These are phyloP conservation scores for Phytophthora tubulina DNA, from an alignment of 352 stramenopile genomes.

Conservation along the genomic window DNA sequence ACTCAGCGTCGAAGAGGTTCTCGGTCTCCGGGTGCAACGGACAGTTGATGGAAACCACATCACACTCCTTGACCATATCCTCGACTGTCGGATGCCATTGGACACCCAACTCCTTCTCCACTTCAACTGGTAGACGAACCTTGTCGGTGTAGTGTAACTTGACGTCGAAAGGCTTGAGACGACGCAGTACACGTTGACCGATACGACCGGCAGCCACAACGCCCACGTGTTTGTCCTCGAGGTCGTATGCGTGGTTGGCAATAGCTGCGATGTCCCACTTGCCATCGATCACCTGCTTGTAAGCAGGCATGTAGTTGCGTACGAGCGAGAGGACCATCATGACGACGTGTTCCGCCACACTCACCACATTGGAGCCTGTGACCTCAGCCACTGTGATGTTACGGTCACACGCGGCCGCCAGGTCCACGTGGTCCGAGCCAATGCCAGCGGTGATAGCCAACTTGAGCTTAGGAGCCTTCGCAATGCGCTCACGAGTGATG, in stretches of 20 bases:
- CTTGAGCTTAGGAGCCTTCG: constrained; percentile 55
- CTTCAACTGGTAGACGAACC: constrained; percentile 42
- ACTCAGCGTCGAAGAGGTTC: constrained; percentile 71
- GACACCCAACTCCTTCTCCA: constrained; percentile 60
- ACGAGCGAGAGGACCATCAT: constrained; percentile 53
- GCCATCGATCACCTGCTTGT: constrained; percentile 51
- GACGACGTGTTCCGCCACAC: constrained; percentile 58
- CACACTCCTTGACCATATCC: constrained; percentile 60
- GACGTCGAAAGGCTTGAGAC: constrained; percentile 56
- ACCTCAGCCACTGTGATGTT: constrained; percentile 57
- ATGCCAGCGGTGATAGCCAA: constrained; percentile 54
- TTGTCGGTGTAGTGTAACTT: constrained; percentile 64
- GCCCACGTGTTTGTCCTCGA: constrained; percentile 56
- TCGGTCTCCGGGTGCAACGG: constrained; percentile 73
- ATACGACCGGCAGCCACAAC: constrained; percentile 53
- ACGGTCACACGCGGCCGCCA: constrained; percentile 50
- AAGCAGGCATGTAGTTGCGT: constrained; percentile 60
- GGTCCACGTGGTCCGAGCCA: constrained; percentile 57
- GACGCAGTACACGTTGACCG: constrained; percentile 46
- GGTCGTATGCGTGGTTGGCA: constrained; percentile 47
- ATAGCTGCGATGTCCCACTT: constrained; percentile 56
- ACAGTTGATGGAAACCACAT: constrained; percentile 83
- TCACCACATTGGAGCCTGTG: constrained; percentile 56
- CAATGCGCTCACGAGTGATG: constrained; percentile 53
- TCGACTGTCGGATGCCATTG: constrained; percentile 47